Percentiles rank a stretch among this genome's conserved stretches.
phyloP scores from a whole-genome alignment of 2,329 filamentous ascomycete genomes.

The Cadophora sp. region DNA sequence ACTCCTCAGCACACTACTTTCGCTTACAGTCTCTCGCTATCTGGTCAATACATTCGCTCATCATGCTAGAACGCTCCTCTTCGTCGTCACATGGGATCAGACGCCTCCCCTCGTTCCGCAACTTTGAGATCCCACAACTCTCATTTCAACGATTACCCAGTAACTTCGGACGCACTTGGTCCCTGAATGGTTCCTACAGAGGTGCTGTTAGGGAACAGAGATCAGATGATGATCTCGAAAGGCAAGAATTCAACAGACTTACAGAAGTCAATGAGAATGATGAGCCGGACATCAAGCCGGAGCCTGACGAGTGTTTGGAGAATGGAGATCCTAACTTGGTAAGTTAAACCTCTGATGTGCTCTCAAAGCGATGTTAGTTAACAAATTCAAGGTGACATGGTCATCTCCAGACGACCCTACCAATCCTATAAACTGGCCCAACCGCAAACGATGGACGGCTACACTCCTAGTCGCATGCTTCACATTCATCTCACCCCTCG shows the following conservation, averaged over 20 bases:
- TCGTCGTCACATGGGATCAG: background rate
- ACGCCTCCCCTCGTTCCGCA: conserved; percentile 9
- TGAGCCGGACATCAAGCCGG: background rate
- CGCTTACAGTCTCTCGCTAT: too few relatives aligned
- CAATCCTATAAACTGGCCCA: conserved; percentile 33
- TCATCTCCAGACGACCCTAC: conserved; percentile 21
- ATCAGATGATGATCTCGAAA: conserved; percentile 2
- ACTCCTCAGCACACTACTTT: too few relatives aligned
- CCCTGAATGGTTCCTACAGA: conserved; percentile 3
- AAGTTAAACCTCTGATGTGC: background rate
- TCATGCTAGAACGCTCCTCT: conserved; percentile 5
- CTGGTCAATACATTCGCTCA: background rate
- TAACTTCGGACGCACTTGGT: conserved; percentile 8
- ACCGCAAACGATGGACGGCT: conserved; percentile 51
- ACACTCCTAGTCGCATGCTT: conserved; percentile 48
- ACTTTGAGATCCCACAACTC: conserved; percentile 14
- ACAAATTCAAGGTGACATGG: conserved; percentile 9
- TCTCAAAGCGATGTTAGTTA: background rate
- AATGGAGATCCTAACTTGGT: conserved; percentile 2
- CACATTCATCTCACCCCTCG: conserved; percentile 27
- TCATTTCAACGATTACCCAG: background rate
- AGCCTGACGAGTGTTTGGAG: background rate
- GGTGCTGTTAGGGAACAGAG: background rate
- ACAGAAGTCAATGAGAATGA: conserved; percentile 1
- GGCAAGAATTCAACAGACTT: conserved; percentile 3